These are phyloP conservation scores for Tephrocybe sp. DNA, from an alignment of 768 basidiomycete genomes.

Conservation along the genomic window DNA sequence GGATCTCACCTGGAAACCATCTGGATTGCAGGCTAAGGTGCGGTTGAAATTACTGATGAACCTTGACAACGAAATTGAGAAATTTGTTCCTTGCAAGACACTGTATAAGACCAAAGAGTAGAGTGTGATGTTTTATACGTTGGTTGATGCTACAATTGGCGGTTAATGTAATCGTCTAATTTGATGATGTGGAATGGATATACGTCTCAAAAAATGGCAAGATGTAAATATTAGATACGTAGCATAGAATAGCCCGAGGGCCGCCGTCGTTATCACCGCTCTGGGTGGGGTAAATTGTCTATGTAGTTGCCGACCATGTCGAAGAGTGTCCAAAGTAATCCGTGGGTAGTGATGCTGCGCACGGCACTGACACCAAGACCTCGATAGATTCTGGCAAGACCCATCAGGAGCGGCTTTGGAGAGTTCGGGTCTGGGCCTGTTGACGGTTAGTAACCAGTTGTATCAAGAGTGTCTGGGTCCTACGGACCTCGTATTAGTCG, in stretches of 20 bases:
- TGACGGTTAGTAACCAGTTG: background rate
- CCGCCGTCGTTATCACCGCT: conserved; percentile 17
- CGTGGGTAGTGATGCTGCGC: conserved; percentile 91
- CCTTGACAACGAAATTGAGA: no score
- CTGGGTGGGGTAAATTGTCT: conserved; percentile 46
- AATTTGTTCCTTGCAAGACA: background rate
- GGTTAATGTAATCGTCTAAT: conserved; percentile 19
- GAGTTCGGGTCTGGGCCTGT: conserved; percentile 76
- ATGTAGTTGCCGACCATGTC: conserved; percentile 78
- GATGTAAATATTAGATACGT: conserved; percentile 6
- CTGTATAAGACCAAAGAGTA: background rate
- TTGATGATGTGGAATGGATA: conserved; percentile 6
- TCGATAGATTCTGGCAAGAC: conserved; percentile 84
- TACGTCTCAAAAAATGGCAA: conserved; percentile 2
- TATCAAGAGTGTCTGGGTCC: background rate
- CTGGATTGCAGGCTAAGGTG: no score
- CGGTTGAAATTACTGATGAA: no score
- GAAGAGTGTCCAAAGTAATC: conserved; percentile 91
- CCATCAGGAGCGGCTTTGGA: conserved; percentile 75
- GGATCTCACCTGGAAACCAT: no score
- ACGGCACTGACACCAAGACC: conserved; percentile 93
- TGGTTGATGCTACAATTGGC: conserved; percentile 14
- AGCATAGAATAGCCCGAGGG: background rate
- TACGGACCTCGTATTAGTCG: conserved; percentile 77
- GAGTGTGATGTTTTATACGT: conserved; percentile 7